Evolutionary conservation across 2,329 filamentous ascomycete genomes (phyloP).

Genomic region (Parasarocladium wereldwijsianum): DNA sequence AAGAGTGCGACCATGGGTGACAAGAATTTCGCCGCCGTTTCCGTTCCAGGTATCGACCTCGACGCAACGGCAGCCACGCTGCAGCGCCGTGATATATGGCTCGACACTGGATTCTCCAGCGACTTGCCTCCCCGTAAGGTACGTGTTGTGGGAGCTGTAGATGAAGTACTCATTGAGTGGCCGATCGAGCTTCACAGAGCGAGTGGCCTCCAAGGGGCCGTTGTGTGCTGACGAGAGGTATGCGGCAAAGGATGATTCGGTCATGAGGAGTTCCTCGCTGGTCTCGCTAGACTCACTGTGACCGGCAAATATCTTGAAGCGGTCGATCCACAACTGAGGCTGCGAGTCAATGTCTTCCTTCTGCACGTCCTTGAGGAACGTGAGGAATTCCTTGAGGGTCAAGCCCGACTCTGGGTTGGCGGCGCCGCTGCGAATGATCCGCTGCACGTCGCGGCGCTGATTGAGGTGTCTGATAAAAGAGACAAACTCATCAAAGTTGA

Average conservation of each 20-base stretch:
- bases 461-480: slow-evolving; percentile 74
- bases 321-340: slow-evolving; percentile 47
- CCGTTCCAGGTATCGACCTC: slow-evolving; percentile 99
- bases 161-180: slow-evolving; percentile 96
- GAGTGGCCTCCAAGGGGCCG: slow-evolving; percentile 46
- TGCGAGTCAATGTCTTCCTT: slow-evolving; percentile 60
- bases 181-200: slow-evolving; percentile 53
- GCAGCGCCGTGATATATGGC: slow-evolving; percentile 80
- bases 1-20: slow-evolving; percentile 80
- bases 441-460: slow-evolving; percentile 64
- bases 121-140: slow-evolving; percentile 81
- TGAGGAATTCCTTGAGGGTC: slow-evolving; percentile 56
- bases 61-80: slow-evolving; percentile 82
- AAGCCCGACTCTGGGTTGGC: slow-evolving; percentile 47
- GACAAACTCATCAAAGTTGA: slow-evolving; percentile 72
- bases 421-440: slow-evolving; percentile 52
- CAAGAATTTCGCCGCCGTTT: slow-evolving; percentile 69
- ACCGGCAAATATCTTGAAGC: neutral
- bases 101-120: slow-evolving; percentile 85
- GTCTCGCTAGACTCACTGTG: neutral
- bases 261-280: slow-evolving; percentile 43
- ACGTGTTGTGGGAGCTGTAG: slow-evolving; percentile 97
- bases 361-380: slow-evolving; percentile 61
- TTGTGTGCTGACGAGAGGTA: slow-evolving; percentile 67
- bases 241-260: slow-evolving; percentile 60